Evolutionary conservation across 192 early-diverging fungal genomes (phyloP).

Genomic region (Pilobolus umbonatus): DNA sequence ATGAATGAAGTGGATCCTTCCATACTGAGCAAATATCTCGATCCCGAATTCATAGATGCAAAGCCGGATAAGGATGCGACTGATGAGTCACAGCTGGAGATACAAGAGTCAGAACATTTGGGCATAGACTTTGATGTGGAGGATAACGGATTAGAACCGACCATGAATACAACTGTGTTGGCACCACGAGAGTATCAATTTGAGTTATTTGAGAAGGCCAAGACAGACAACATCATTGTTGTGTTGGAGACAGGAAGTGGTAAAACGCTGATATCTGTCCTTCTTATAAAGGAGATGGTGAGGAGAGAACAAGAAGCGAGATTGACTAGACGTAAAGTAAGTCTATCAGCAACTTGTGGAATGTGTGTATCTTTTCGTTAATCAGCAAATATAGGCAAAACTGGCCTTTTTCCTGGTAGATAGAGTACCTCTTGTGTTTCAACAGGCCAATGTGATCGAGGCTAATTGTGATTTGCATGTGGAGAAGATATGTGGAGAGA

Average conservation of each 20-base stretch:
- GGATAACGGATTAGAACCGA: constrained; percentile 7
- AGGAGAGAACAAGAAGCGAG: constrained; percentile 31
- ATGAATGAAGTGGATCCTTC: constrained; percentile 19
- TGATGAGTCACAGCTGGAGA: background rate
- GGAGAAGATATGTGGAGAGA: constrained; percentile 59
- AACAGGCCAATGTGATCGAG: constrained; percentile 77
- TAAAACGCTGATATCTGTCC: constrained; percentile 85
- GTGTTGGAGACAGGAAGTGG: constrained; percentile 92
- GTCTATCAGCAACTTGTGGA: background rate
- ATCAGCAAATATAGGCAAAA: constrained; percentile 35
- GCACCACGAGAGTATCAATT: constrained; percentile 77
- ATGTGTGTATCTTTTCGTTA: constrained; percentile 1
- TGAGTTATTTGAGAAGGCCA: constrained; percentile 65
- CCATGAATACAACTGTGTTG: constrained; percentile 16
- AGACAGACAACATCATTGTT: constrained; percentile 72
- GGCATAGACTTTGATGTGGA: constrained; percentile 6
- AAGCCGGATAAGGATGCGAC: constrained; percentile 3
- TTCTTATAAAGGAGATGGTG: constrained; percentile 78
- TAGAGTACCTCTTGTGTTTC: constrained; percentile 80
- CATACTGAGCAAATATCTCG: constrained; percentile 6
- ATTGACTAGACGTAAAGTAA: constrained; percentile 36
- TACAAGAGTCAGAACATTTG: constrained; percentile 12
- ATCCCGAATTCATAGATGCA: constrained; percentile 15
- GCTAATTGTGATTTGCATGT: constrained; percentile 62
- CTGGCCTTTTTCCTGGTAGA: constrained; percentile 78